Evolutionary conservation across 1,284 basidiomycete genomes (phyloP), one percentile per base, ranked within the genome.

Genomic region (Inonotus obliquus): DNA sequence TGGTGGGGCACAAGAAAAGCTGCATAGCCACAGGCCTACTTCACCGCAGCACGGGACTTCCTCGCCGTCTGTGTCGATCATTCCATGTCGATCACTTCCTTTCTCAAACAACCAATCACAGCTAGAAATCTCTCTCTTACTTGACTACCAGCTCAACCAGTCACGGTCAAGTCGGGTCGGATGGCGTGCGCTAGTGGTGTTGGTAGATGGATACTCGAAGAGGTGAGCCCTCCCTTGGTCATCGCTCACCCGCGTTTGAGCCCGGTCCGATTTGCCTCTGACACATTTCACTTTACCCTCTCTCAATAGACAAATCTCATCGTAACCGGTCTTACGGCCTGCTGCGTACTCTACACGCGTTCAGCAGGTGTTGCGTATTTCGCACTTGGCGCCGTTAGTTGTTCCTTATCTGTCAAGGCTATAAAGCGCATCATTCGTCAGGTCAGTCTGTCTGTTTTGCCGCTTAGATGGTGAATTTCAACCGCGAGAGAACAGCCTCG

Each of bases 311-410:
- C 63, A 35, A 64, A 64, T 45, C 32, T 57, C 55, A 80, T 77
- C 21, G 85, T 92, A n/a, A 86, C 83, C 4, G 70, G 72, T 19
- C 65, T 86, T 48, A 87, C 87, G 0, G 84, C 83, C 5, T 62
- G 72, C 25, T 74, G 80, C 59, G 74, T 91, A 38, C 71, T 92
- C 7, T 87, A 83, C 63, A 89, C 90, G 1, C 80, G 83, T 51
- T 87, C 89, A 14, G 81, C 82, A 19, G 89, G 85, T 35, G 81
- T 88, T 1, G 74, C 77, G 10, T 94, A 87, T 74, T 92, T 92
- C 69, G 77, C 77, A 14, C 72, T 73, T 4, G 91, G 91, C 27
- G 87, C 87, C 11, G 70, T 87, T 0, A 71, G 77, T 45, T 91
- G 89, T 68, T 79, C 81, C 17, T 60, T 86, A 10, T 76, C 81